These are phyloP conservation scores for Leptographium lundbergii DNA, from an alignment of 2,329 filamentous ascomycete species.

Conservation along the genomic window DNA sequence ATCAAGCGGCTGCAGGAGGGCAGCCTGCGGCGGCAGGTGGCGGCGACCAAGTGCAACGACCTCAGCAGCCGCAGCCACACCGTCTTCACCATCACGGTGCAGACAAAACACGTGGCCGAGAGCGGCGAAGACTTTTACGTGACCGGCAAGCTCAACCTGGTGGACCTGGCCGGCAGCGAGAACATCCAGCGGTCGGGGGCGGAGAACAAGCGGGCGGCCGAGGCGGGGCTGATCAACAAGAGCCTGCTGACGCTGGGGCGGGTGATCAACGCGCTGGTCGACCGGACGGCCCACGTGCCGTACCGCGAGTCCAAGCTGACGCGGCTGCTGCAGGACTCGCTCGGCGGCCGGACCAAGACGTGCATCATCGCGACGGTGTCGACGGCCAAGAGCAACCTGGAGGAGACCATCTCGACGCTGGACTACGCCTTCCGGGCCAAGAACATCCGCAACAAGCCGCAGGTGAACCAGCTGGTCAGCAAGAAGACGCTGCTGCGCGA, in stretches of 20 bases:
- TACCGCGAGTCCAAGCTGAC: conserved; percentile 92
- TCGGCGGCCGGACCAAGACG: conserved; percentile 90
- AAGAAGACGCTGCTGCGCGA: conserved; percentile 88
- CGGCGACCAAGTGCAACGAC: conserved; percentile 98
- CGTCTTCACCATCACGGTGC: conserved; percentile 89
- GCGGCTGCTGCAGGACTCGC: conserved; percentile 84
- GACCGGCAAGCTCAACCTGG: conserved; percentile 87
- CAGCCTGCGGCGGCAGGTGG: conserved; percentile 92
- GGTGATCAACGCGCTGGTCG: conserved; percentile 94
- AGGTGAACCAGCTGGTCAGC: conserved; percentile 81
- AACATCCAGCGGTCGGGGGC: conserved; percentile 96
- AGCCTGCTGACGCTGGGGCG: conserved; percentile 86
- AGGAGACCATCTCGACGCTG: conserved; percentile 95
- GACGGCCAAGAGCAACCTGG: conserved; percentile 85
- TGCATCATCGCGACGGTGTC: conserved; percentile 98
- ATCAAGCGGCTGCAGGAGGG: conserved; percentile 82
- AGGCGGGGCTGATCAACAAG: conserved; percentile 97
- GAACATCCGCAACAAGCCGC: conserved; percentile 96
- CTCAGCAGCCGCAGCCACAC: conserved; percentile 95
- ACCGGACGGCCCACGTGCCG: conserved; percentile 80
- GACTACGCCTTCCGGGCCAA: conserved; percentile 98
- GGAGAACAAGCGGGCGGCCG: conserved; percentile 92
- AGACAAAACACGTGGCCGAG: conserved; percentile 69
- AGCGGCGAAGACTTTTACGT: conserved; percentile 83
- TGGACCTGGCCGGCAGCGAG: conserved; percentile 92